These are phyloP conservation scores for Oldenlandia corymbosa DNA, from an alignment of 257 asterid genomes.

Conservation along the genomic window DNA sequence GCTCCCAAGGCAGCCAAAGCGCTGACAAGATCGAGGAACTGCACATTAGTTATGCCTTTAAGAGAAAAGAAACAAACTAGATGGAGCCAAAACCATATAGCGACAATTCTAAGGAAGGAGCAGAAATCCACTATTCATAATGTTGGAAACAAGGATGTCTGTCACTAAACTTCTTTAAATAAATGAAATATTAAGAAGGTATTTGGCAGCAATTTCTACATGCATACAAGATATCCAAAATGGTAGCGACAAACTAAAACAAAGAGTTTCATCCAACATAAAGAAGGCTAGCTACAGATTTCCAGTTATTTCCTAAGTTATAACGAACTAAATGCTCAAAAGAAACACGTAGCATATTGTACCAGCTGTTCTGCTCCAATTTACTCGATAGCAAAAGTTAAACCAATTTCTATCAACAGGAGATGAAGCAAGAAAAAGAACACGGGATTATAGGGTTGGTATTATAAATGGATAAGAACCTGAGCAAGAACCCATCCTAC, in stretches of 20 bases:
- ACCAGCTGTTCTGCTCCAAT: not conserved
- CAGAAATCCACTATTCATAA: not conserved
- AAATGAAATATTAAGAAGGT: not conserved
- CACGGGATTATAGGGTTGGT: not conserved
- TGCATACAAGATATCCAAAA: not conserved
- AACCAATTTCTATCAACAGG: not conserved
- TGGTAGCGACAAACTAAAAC: not conserved
- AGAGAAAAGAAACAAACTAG: too few species aligned
- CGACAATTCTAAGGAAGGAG: not conserved
- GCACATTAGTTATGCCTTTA: not conserved
- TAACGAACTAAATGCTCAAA: not conserved
- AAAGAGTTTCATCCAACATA: not conserved
- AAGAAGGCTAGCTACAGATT: not conserved
- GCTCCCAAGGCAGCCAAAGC: slow-evolving; percentile 96
- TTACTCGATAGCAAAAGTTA: not conserved
- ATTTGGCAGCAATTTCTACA: not conserved
- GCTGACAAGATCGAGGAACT: slow-evolving; percentile 32
- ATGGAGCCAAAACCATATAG: not conserved
- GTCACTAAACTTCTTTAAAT: not conserved
- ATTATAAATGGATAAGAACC: slow-evolving; percentile 39
- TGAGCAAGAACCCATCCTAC: slow-evolving; percentile 98
- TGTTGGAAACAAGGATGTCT: not conserved
- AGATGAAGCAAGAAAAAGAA: not conserved
- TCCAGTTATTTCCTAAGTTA: not conserved
- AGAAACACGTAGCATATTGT: not conserved